Conservation (phyloP, 768 basidiomycete genomes). For the Boletus bicolor region DNA sequence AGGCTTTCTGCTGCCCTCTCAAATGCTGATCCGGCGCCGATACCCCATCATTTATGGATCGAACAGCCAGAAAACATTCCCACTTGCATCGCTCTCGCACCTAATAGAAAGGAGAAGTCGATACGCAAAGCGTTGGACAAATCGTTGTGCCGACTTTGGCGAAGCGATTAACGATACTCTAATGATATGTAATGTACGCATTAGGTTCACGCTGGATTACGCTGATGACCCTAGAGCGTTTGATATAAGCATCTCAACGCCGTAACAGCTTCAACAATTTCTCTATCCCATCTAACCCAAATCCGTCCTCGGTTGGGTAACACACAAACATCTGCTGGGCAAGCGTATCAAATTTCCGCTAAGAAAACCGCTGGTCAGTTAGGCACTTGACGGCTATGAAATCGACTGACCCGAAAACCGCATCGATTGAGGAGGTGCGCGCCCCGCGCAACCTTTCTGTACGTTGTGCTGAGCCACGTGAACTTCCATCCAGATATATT, state of each 20-base stretch:
- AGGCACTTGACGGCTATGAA: background rate
- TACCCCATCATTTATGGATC: conserved; percentile 41
- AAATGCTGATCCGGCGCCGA: conserved; percentile 19
- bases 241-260: conserved; percentile 2
- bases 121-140: conserved; percentile 44
- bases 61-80: conserved; percentile 44
- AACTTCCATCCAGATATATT: conserved; percentile 50
- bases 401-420: conserved; percentile 42
- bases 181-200: background rate
- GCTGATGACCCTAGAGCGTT: background rate
- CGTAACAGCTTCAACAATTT: conserved; percentile 39
- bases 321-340: conserved; percentile 48
- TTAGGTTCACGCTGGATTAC: background rate
- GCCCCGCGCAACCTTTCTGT: conserved; percentile 37
- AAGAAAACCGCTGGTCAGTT: background rate
- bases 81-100: conserved; percentile 43
- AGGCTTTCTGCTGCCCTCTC: conserved; percentile 33
- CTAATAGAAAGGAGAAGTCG: conserved; percentile 36
- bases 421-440: conserved; percentile 42
- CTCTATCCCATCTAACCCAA: conserved; percentile 45
- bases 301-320: conserved; percentile 44
- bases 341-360: conserved; percentile 46
- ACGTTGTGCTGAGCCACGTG: conserved; percentile 42
- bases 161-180: conserved; percentile 9
- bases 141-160: conserved; percentile 38